These are phyloP conservation scores for Coemansia sp. DNA, from an alignment of 192 early-diverging fungal species.

Conservation along the genomic window DNA sequence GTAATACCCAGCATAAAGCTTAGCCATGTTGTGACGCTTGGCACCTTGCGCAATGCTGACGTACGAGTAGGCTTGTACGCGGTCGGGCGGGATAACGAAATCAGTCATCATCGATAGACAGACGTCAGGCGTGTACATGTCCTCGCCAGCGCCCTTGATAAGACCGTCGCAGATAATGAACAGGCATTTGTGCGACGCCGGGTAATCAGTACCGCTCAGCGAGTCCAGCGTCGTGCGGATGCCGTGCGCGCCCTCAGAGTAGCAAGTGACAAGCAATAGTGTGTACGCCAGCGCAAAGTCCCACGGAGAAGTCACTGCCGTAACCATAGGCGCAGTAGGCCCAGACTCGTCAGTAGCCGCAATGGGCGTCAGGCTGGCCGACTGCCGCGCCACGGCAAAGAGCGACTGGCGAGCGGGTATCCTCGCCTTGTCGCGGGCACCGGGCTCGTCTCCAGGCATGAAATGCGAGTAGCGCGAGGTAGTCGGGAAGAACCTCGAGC, in stretches of 20 bases:
- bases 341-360: not conserved
- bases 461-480: constrained; percentile 56
- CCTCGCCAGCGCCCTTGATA: constrained; percentile 95
- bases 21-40: constrained; percentile 95
- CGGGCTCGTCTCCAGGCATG: constrained; percentile 56
- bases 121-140: constrained; percentile 88
- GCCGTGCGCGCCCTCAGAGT: constrained; percentile 95
- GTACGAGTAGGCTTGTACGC: constrained; percentile 84
- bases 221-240: constrained; percentile 91
- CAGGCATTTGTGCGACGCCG: constrained; percentile 95
- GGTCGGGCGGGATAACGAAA: constrained; percentile 88
- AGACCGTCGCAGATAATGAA: constrained; percentile 97
- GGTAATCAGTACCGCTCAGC: constrained; percentile 83
- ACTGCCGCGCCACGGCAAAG: constrained; percentile 17
- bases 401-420: constrained; percentile 35
- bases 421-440: constrained; percentile 43
- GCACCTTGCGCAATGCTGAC: constrained; percentile 82
- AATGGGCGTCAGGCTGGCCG: not conserved
- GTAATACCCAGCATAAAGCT: constrained; percentile 96
- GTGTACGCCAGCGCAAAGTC: constrained; percentile 65
- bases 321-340: constrained; percentile 5
- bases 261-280: constrained; percentile 88
- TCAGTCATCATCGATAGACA: constrained; percentile 78
- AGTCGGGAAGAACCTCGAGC: constrained; percentile 54
- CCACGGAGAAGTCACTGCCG: constrained; percentile 31